phyloP scores from a whole-genome alignment of 2,329 filamentous ascomycete species.

The Alternaria arbusti region DNA sequence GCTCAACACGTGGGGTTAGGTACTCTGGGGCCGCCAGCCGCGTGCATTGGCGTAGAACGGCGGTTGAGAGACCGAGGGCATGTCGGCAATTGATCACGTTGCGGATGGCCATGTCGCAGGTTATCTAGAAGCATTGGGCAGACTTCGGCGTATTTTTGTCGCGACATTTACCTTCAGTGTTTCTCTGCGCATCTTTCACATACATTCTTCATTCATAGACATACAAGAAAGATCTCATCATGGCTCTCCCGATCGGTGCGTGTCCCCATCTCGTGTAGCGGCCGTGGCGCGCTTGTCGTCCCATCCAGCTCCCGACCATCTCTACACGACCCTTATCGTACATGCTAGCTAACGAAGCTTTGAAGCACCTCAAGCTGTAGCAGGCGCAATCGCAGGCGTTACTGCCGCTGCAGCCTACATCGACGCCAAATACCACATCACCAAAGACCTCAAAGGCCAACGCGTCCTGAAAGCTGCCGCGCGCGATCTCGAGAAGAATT shows the following conservation, averaged over 20 bases:
- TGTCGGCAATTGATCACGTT: constrained; percentile 39
- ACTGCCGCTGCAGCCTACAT: constrained; percentile 63
- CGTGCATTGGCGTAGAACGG: constrained; percentile 6
- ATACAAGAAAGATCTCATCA: constrained; percentile 1
- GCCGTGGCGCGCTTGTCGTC: constrained; percentile 3
- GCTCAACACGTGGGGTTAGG: constrained; percentile 15
- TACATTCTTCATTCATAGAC: background rate
- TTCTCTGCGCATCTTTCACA: background rate
- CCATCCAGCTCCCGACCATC: background rate
- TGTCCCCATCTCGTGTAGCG: background rate
- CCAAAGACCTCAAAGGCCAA: constrained; percentile 65
- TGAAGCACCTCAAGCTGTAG: constrained; percentile 33
- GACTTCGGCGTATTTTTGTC: background rate
- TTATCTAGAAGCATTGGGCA: constrained; percentile 12
- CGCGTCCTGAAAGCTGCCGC: constrained; percentile 51
- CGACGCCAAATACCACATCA: constrained; percentile 72
- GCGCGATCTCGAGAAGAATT: constrained; percentile 56
- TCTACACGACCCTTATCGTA: background rate
- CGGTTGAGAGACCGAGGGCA: constrained; percentile 25
- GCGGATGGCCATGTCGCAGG: constrained; percentile 17
- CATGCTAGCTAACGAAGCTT: constrained; percentile 10
- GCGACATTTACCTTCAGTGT: background rate
- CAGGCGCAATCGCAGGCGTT: constrained; percentile 43
- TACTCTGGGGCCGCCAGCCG: constrained; percentile 11
- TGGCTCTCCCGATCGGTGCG: constrained; percentile 14